Evolutionary conservation across 805 yeast species (phyloP).

Genomic region (Candida railenensis): DNA sequence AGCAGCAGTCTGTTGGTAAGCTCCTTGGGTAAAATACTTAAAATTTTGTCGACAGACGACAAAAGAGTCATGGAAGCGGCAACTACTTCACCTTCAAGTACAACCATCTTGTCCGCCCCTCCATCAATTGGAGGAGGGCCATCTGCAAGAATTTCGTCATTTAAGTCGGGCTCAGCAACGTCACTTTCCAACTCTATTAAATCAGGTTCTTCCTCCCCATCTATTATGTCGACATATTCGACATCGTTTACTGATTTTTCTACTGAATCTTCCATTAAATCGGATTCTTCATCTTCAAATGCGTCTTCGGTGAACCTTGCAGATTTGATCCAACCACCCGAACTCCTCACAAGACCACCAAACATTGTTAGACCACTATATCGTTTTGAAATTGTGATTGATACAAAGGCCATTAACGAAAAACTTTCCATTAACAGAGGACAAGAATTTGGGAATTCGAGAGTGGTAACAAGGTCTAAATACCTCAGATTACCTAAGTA

Average conservation of each 20-base stretch:
- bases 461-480: neutral
- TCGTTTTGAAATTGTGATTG: conserved; percentile 45
- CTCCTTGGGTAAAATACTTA: conserved; percentile 36
- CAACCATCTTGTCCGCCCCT: neutral
- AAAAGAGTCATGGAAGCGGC: conserved; percentile 3
- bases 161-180: conserved; percentile 30
- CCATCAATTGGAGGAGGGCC: neutral
- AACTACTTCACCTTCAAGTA: neutral
- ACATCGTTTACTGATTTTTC: conserved; percentile 36
- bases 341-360: conserved; percentile 41
- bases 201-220: conserved; percentile 38
- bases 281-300: conserved; percentile 25
- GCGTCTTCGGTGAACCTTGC: conserved; percentile 2
- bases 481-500: conserved; percentile 3
- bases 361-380: conserved; percentile 45
- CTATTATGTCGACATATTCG: conserved; percentile 35
- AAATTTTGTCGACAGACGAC: conserved; percentile 25
- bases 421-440: conserved; percentile 20
- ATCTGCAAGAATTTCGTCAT: neutral
- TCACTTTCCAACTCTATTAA: conserved; percentile 32
- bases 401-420: conserved; percentile 39
- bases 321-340: conserved; percentile 24
- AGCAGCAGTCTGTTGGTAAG: conserved; percentile 25
- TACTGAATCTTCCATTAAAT: conserved; percentile 25
- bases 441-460: neutral